Evolutionary conservation across 2,329 filamentous ascomycete species (phyloP).

Genomic region (Orbilia quercus): DNA sequence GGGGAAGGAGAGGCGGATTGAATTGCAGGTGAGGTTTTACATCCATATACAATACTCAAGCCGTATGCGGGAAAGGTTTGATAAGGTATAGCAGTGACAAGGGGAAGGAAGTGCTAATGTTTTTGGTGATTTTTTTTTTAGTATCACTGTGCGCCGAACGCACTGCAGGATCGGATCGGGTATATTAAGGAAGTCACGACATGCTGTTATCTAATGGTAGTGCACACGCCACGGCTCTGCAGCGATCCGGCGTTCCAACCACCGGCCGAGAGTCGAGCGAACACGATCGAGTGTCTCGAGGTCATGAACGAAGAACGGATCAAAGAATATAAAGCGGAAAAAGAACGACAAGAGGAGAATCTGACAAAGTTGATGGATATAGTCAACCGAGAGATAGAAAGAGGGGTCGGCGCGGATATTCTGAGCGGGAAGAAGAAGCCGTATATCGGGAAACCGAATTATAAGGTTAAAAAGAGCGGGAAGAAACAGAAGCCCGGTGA

Average conservation of each 20-base stretch:
- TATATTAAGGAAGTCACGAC: constrained; percentile 94
- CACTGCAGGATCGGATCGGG: constrained; percentile 78
- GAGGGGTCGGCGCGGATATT: constrained; percentile 58
- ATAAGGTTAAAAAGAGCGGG: constrained; percentile 63
- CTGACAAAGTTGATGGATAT: constrained; percentile 37
- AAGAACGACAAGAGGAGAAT: constrained; percentile 32
- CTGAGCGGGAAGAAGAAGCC: constrained; percentile 56
- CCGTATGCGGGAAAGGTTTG: no score
- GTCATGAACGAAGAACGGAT: constrained; percentile 71
- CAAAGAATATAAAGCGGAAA: constrained; percentile 60
- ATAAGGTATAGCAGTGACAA: no score
- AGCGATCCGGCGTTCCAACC: constrained; percentile 87
- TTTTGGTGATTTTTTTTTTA: background rate
- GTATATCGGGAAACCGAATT: constrained; percentile 65
- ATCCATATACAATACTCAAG: background rate
- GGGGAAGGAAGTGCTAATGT: constrained; percentile 8
- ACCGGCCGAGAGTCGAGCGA: constrained; percentile 78
- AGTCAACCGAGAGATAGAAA: constrained; percentile 42
- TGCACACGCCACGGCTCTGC: constrained; percentile 89
- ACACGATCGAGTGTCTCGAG: constrained; percentile 79
- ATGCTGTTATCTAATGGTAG: constrained; percentile 91
- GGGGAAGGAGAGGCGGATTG: constrained; percentile 80
- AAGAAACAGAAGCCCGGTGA: constrained; percentile 67
- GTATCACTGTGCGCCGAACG: constrained; percentile 80
- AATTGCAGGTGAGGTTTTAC: constrained; percentile 70